Evolutionary conservation across 1,284 basidiomycete genomes (phyloP).

Genomic region (Leccinum solheimii): DNA sequence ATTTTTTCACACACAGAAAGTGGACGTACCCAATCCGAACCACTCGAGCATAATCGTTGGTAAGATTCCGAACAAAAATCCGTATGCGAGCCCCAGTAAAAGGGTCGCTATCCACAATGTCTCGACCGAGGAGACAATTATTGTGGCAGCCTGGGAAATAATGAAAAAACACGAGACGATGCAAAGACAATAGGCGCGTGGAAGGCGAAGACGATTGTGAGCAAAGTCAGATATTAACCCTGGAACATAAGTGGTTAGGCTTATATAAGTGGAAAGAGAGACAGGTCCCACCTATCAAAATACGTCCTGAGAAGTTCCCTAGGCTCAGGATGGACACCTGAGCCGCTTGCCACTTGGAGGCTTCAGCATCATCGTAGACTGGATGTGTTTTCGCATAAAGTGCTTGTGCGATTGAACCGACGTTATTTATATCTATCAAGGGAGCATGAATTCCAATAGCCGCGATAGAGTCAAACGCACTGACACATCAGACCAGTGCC

Average conservation of each 20-base stretch:
- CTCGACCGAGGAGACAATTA: conserved; percentile 57
- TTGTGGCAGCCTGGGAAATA: conserved; percentile 64
- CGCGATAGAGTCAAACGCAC: conserved; percentile 25
- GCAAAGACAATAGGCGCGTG: conserved; percentile 71
- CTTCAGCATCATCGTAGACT: conserved; percentile 62
- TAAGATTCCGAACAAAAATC: conserved; percentile 74
- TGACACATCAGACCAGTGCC: conserved; percentile 89
- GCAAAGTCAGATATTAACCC: conserved; percentile 75
- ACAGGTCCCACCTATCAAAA: conserved; percentile 63
- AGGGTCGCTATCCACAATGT: conserved; percentile 77
- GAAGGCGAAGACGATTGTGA: conserved; percentile 59
- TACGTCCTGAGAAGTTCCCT: conserved; percentile 81
- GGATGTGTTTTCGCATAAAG: conserved; percentile 70
- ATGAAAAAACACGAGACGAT: conserved; percentile 69
- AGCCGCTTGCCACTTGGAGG: conserved; percentile 77
- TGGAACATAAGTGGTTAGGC: conserved; percentile 20
- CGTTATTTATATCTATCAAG: conserved; percentile 85
- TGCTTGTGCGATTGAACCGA: conserved; percentile 88
- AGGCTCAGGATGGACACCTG: conserved; percentile 87
- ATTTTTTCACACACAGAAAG: neutral
- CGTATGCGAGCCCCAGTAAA: conserved; percentile 74
- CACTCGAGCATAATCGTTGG: conserved; percentile 82
- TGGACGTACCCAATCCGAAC: conserved; percentile 73
- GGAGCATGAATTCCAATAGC: neutral
- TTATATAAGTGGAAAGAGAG: neutral